phyloP scores from a whole-genome alignment of 306 rosid genomes.

The Trifolium repens region DNA sequence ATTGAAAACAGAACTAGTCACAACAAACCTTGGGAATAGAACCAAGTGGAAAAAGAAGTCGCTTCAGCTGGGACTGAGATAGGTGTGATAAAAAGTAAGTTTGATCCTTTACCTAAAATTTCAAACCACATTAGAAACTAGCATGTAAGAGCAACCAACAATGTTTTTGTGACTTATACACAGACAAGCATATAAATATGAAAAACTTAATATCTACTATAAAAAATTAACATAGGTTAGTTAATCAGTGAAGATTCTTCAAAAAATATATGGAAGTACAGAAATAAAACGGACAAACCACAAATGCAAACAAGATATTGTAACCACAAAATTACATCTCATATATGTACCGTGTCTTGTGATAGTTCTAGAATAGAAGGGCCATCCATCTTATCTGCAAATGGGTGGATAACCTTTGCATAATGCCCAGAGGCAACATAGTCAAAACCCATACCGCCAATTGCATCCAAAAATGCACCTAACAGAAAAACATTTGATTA shows the following conservation, averaged over 20 bases:
- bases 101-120: slow-evolving; percentile 88
- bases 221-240: slow-evolving; percentile 26
- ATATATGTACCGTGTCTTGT: slow-evolving; percentile 71
- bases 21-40: slow-evolving; percentile 82
- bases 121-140: slow-evolving; percentile 36
- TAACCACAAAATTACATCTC: slow-evolving; percentile 14
- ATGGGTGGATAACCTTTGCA: slow-evolving; percentile 79
- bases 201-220: slow-evolving; percentile 7
- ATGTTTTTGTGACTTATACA: not conserved
- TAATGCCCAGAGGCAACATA: slow-evolving; percentile 96
- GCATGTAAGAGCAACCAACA: slow-evolving; percentile 12
- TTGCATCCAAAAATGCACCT: slow-evolving; percentile 98
- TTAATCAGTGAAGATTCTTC: slow-evolving; percentile 33
- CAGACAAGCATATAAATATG: slow-evolving; percentile 11
- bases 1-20: slow-evolving; percentile 26
- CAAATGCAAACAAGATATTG: slow-evolving; percentile 26
- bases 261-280: not conserved
- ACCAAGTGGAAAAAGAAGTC: slow-evolving; percentile 83
- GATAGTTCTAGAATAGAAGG: slow-evolving; percentile 73
- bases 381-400: slow-evolving; percentile 47
- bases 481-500: slow-evolving; percentile 12
- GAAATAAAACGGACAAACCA: slow-evolving; percentile 37
- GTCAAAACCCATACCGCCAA: slow-evolving; percentile 73
- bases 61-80: slow-evolving; percentile 83
- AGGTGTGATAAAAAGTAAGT: slow-evolving; percentile 94